Conservation (phyloP, 495 filamentous ascomycete genomes). For the Poronia punctata region DNA sequence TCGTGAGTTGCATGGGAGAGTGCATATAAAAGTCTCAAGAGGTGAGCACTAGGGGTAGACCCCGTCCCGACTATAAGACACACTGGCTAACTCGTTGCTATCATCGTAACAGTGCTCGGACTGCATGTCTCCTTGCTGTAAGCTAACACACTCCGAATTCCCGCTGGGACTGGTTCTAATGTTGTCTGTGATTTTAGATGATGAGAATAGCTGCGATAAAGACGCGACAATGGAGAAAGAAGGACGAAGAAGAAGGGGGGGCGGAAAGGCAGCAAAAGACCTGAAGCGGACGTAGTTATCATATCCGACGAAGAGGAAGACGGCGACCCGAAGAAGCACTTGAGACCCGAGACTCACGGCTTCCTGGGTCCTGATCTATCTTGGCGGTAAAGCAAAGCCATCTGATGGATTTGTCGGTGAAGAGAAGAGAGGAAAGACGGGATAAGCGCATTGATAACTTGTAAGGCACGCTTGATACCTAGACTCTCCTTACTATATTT, state of each 20-base stretch:
- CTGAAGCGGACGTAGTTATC: no score
- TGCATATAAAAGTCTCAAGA: neutral
- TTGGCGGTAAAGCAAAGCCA: no score
- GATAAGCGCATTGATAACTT: no score
- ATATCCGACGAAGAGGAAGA: no score
- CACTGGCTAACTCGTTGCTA: neutral
- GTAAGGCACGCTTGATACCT: no score
- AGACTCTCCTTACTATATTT: no score
- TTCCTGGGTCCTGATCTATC: no score
- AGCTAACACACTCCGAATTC: neutral
- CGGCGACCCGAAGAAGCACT: no score
- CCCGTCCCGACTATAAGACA: neutral
- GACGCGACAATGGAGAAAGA: neutral
- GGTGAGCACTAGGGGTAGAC: neutral
- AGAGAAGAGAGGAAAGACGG: no score
- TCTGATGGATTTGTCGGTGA: no score
- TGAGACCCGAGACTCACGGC: no score
- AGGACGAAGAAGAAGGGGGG: neutral
- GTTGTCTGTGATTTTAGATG: neutral
- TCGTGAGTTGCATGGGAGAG: neutral
- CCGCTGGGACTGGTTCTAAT: neutral
- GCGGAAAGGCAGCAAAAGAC: neutral
- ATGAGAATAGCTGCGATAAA: neutral
- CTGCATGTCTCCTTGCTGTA: slow-evolving; percentile 6
- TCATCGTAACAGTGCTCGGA: slow-evolving; percentile 2